Evolutionary conservation across 345 rosid genomes (phyloP), one percentile per base, ranked within the genome.

Genomic region (Aquilaria malaccensis): DNA sequence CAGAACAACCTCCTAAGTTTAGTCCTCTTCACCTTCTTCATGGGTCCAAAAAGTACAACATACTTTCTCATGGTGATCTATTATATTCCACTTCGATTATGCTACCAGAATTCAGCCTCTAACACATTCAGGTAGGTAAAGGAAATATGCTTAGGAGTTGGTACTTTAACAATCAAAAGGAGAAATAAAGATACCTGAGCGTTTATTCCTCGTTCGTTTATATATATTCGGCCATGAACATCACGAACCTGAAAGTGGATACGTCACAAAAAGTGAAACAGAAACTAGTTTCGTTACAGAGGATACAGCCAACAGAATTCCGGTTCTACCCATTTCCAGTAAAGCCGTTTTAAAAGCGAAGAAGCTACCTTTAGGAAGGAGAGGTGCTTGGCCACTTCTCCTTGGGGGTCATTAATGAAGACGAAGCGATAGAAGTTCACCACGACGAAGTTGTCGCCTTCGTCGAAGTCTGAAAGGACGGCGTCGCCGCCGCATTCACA

Each of bases 161-260:
- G 13, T 29, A 6, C 22, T 22, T 22, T 22, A 22, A 22, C 22
- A 22, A 22, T 22, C 22, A 22, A 22, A 22, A 22, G 63, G 50
- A 46, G 15, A 54, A 54, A 33, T 4, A 64, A 65, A 22, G 9
- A n/a, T 74, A 92, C 98, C 97, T 93, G 97, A 4, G 96, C 96
- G 74, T 93, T 93, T 50, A 93, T 85, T 65, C 98, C 98, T 84
- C 87, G 97, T 69, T 80, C 95, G 67, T 80, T 89, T 66, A 92
- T 68, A 71, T 93, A 85, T 62, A 93, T 77, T 61, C 98, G 78
- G 59, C 98, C 98, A 62, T 52, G 85, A 60, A 89, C 74, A 68
- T 93, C 83, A 62, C 74, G 79, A 66, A 65, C 90, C 91, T 85
- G 74, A n/a, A 33, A 64, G 3, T 37, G 43, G 7, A 37, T 37